These are phyloP conservation scores for Taiozyma sp. DNA, from an alignment of 1,139 yeast species.

Conservation along the genomic window DNA sequence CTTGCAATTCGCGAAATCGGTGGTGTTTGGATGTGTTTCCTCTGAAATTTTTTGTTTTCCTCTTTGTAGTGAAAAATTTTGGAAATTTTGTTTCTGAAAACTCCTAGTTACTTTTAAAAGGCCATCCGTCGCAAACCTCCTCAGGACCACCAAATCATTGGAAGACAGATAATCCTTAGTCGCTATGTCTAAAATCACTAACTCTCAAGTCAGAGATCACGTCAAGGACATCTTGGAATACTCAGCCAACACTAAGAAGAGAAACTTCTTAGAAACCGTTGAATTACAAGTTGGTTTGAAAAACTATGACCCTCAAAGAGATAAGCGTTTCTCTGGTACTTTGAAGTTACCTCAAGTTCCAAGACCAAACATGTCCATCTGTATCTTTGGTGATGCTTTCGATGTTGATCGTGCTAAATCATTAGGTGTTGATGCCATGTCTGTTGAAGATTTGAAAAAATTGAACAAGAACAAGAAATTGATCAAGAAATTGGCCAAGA, in stretches of 20 bases:
- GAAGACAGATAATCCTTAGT: constrained; percentile 55
- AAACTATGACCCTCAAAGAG: constrained; percentile 99
- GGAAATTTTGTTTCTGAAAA: not conserved
- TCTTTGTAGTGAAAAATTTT: constrained; percentile 10
- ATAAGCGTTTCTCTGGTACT: constrained; percentile 99
- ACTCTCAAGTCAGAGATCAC: constrained; percentile 94
- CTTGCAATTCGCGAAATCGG: not conserved
- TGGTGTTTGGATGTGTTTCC: constrained; percentile 9
- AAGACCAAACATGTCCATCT: constrained; percentile 99
- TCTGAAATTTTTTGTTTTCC: not conserved
- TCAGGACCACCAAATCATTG: constrained; percentile 41
- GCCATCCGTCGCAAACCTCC: constrained; percentile 34
- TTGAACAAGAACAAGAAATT: constrained; percentile 99
- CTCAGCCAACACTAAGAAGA: constrained; percentile 97
- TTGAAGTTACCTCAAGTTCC: constrained; percentile 98
- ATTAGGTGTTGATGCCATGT: constrained; percentile 99
- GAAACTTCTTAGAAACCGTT: constrained; percentile 99
- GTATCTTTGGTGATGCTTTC: constrained; percentile 99
- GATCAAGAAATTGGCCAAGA: constrained; percentile 99
- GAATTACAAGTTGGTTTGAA: constrained; percentile 99
- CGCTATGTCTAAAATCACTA: constrained; percentile 89
- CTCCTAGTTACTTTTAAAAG: not conserved
- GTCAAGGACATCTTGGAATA: constrained; percentile 88
- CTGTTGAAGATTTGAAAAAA: constrained; percentile 99
- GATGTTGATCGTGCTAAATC: constrained; percentile 99